These are phyloP conservation scores for Polyporus tsugae DNA, from an alignment of 1,284 basidiomycete genomes.

Conservation along the genomic window DNA sequence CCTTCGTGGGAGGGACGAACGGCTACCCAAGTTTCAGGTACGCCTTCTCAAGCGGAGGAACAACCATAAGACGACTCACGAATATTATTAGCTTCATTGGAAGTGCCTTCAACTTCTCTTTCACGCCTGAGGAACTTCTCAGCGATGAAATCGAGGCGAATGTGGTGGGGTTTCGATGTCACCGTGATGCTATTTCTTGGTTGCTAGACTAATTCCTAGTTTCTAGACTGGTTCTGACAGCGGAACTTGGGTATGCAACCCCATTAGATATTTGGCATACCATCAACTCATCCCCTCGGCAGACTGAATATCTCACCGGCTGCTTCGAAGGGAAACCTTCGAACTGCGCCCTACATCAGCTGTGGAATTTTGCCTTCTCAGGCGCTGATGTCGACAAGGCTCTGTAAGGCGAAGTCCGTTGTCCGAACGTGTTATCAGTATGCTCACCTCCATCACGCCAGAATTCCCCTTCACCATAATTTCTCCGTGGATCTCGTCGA, in stretches of 20 bases:
- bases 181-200: not conserved
- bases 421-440: not conserved
- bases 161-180: conserved; percentile 45
- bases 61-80: not conserved
- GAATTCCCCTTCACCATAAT: conserved; percentile 49
- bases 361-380: conserved; percentile 67
- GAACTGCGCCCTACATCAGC: conserved; percentile 52
- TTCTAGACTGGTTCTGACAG: conserved; percentile 60
- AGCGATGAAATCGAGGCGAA: conserved; percentile 54
- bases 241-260: conserved; percentile 55
- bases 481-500: conserved; percentile 58
- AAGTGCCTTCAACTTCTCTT: conserved; percentile 51
- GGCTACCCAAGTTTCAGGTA: conserved; percentile 60
- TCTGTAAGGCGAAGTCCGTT: conserved; percentile 44
- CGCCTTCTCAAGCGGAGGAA: not conserved
- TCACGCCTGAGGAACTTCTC: conserved; percentile 53
- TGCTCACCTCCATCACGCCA: conserved; percentile 14
- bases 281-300: too few species aligned
- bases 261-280: not conserved
- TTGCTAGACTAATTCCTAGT: not conserved
- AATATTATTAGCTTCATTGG: conserved; percentile 56
- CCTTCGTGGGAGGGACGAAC: conserved; percentile 58
- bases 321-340: conserved; percentile 56
- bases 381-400: conserved; percentile 59
- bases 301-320: conserved; percentile 62